Evolutionary conservation across 345 rosid genomes (phyloP).

Genomic region (Eucalyptus urophylla): DNA sequence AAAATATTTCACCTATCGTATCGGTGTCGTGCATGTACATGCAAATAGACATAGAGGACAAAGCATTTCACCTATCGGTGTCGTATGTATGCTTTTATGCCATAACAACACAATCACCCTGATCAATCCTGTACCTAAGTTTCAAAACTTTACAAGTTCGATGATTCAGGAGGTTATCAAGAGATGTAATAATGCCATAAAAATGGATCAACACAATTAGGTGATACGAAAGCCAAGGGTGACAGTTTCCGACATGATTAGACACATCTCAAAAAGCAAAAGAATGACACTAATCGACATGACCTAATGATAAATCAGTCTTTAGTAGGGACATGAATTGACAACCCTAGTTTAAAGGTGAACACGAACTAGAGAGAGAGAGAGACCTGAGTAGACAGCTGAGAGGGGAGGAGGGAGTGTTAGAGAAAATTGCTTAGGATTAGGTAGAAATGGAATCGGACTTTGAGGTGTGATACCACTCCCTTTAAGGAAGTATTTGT

Average conservation of each 20-base stretch:
- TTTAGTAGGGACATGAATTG: background rate
- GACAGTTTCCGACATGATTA: background rate
- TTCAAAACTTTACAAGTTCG: background rate
- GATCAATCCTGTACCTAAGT: background rate
- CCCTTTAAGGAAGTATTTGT: too few species aligned
- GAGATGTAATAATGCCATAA: background rate
- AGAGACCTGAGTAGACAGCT: too few species aligned
- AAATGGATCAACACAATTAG: too few species aligned
- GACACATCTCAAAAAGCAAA: background rate
- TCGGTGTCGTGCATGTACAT: background rate
- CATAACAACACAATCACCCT: background rate
- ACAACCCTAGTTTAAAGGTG: background rate
- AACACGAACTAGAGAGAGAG: background rate
- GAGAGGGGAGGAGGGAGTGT: slow-evolving; percentile 23
- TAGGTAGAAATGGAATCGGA: too few species aligned
- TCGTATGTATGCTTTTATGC: background rate
- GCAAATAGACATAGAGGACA: background rate
- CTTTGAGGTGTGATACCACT: too few species aligned
- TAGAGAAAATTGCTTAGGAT: too few species aligned
- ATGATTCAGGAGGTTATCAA: background rate
- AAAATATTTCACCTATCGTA: too few species aligned
- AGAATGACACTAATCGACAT: background rate
- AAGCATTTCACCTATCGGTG: background rate
- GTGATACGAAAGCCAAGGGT: background rate
- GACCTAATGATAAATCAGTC: background rate